Evolutionary conservation across 306 rosid genomes (phyloP).

Genomic region (Cicer chorassanicum): DNA sequence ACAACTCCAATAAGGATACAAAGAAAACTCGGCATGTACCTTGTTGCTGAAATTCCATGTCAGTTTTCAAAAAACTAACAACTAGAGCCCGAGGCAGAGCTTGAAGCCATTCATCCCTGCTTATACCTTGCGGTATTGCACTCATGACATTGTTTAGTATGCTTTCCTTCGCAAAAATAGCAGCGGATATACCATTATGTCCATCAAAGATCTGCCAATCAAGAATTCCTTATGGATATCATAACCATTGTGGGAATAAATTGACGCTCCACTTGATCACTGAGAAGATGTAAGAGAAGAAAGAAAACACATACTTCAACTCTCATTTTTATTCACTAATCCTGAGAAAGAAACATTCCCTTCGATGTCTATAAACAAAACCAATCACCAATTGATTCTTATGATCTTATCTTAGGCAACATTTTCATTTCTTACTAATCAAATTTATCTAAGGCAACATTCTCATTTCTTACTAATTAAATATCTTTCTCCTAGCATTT

Average conservation of each 20-base stretch:
- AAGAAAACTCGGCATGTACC: constrained; percentile 49
- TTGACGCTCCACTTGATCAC: constrained; percentile 51
- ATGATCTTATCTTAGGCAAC: neutral
- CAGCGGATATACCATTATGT: constrained; percentile 97
- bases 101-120: constrained; percentile 94
- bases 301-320: constrained; percentile 40
- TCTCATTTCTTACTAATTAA: constrained; percentile 36
- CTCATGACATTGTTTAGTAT: constrained; percentile 79
- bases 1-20: constrained; percentile 41
- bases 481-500: constrained; percentile 9
- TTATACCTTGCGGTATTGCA: constrained; percentile 89
- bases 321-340: constrained; percentile 34
- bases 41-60: constrained; percentile 94
- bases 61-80: constrained; percentile 97
- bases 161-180: constrained; percentile 85
- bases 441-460: neutral
- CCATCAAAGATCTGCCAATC: constrained; percentile 90
- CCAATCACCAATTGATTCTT: constrained; percentile 19
- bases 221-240: constrained; percentile 55
- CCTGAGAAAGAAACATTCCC: constrained; percentile 24
- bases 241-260: constrained; percentile 47
- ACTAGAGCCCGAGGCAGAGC: constrained; percentile 96
- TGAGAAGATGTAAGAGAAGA: constrained; percentile 55
- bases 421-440: neutral
- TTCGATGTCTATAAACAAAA: constrained; percentile 14